phyloP scores from a whole-genome alignment of 1,284 basidiomycete genomes.

The Trichosporon asahii region DNA sequence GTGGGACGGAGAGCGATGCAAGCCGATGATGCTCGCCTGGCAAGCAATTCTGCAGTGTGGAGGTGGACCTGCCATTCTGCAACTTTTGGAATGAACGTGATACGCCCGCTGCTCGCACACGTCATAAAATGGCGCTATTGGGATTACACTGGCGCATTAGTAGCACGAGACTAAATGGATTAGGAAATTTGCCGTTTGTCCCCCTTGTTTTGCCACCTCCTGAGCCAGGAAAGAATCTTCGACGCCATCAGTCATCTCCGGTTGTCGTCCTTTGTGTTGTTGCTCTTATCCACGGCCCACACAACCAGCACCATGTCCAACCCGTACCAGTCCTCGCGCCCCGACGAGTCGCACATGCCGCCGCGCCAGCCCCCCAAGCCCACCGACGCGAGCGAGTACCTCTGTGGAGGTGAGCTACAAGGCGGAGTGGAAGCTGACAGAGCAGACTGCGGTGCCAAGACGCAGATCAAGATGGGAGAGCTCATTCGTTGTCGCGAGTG shows the following conservation, averaged over 20 bases:
- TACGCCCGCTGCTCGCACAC: not conserved
- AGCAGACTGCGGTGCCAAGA: slow-evolving; percentile 87
- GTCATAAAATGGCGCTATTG: not conserved
- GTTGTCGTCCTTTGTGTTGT: not conserved
- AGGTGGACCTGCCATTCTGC: not conserved
- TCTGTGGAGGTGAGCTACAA: slow-evolving; percentile 72
- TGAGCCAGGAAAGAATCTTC: not conserved
- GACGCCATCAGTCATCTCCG: slow-evolving; percentile 3
- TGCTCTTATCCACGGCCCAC: not conserved
- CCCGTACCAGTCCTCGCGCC: slow-evolving; percentile 37
- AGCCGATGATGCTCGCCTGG: too few relatives aligned
- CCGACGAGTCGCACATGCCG: slow-evolving; percentile 36
- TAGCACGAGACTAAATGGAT: not conserved
- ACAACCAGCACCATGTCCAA: slow-evolving; percentile 37
- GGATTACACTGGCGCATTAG: not conserved
- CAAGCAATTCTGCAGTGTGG: slow-evolving; percentile 16
- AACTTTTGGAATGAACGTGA: slow-evolving; percentile 17
- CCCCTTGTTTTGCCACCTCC: not conserved
- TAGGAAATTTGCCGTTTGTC: not conserved
- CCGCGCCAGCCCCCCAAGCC: slow-evolving; percentile 34
- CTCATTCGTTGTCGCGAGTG: slow-evolving; percentile 96
- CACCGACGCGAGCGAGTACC: slow-evolving; percentile 72
- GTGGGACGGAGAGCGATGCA: too few relatives aligned
- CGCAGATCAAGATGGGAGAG: slow-evolving; percentile 87
- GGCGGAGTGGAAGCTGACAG: not conserved